A percentile compares a stretch with the other conserved stretches of the same genome.
Evolutionary conservation across 306 rosid genomes (phyloP).

Genomic region (Rosa chinensis): DNA sequence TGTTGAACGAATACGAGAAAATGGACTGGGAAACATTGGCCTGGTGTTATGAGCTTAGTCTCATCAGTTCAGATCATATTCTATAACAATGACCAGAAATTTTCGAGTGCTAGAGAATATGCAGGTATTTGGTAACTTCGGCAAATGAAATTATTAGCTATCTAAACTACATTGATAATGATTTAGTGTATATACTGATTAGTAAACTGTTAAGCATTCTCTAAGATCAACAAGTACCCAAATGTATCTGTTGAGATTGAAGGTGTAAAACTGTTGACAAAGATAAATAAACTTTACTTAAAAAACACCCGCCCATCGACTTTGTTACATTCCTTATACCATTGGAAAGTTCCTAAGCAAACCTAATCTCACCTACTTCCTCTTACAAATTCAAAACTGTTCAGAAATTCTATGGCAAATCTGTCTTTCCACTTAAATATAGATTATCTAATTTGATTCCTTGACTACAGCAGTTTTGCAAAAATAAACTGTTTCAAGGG

Average conservation of each 20-base stretch:
- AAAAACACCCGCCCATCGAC: background rate
- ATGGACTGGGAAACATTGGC: background rate
- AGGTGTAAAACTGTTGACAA: too few relatives aligned
- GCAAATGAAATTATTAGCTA: too few relatives aligned
- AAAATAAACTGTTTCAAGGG: background rate
- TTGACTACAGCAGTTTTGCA: background rate
- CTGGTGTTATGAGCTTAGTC: too few relatives aligned
- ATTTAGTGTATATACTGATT: too few relatives aligned
- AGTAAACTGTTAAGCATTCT: too few relatives aligned
- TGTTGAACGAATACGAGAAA: background rate
- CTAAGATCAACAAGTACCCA: too few relatives aligned
- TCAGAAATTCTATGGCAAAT: background rate
- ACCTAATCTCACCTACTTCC: conserved; percentile 12
- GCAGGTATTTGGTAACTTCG: too few relatives aligned
- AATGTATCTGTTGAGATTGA: too few relatives aligned
- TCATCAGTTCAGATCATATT: background rate
- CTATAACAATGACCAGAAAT: background rate
- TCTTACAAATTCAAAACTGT: conserved; percentile 11
- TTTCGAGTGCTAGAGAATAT: too few relatives aligned
- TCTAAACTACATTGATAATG: too few relatives aligned
- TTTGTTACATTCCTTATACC: background rate
- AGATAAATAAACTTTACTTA: too few relatives aligned
- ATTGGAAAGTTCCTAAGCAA: background rate
- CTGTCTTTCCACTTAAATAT: background rate
- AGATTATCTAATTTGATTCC: background rate